Base-by-base conservation (phyloP, 2,329 filamentous ascomycete genomes). In the Seiridium unicorne region DNA sequence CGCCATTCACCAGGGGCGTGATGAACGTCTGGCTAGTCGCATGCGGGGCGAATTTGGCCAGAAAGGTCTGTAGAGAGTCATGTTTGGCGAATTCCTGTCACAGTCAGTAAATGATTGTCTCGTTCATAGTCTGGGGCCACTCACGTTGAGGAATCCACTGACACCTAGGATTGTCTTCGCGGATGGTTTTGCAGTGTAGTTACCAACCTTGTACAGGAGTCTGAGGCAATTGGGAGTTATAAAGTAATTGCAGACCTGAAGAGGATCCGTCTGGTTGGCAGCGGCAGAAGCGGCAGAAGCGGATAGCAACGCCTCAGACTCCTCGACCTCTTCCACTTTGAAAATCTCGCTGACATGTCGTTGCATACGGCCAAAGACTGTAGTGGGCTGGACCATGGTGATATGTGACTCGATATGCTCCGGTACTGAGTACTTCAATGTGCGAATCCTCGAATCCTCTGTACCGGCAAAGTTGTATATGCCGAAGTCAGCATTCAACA, bases 381-480 rank as follows among this genome's bases (percentile, higher is more conserved):
- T 89, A 0, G 87, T 89, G 1, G 87, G 87, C 70, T 89, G 85
- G 54, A 90, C 84, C 68, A 89, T 79, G 60, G 84, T 82, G 60
- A 90, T 79, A 65, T 85, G 78, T 48, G 76, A 66, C 57, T 79
- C 77, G 6, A 90, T 71, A 0, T 79, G 71, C 55, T 76, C 76
- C 0, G 88, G 89, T 1, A 90, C 79, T 0, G 85, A 89, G 72
- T 90, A 91, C 68, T 62, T 62, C 42, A 79, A 68, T 4, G 76
- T 77, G 44, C 87, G 81, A 44, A 89, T 77, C 64, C 77, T 81
- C 44, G 75, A 73, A 8, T 72, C 67, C 10, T 75, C 69, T 26
- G 72, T 74, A 10, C 74, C 71, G 10, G 74, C 66, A 64, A 82
- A 79, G 61, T 80, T 76, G 68, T 84, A 89, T 64, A 81, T 79